Percentiles rank a stretch among this genome's conserved stretches.
Conservation (phyloP, 768 basidiomycete genomes). For the Dioszegia crocea region DNA sequence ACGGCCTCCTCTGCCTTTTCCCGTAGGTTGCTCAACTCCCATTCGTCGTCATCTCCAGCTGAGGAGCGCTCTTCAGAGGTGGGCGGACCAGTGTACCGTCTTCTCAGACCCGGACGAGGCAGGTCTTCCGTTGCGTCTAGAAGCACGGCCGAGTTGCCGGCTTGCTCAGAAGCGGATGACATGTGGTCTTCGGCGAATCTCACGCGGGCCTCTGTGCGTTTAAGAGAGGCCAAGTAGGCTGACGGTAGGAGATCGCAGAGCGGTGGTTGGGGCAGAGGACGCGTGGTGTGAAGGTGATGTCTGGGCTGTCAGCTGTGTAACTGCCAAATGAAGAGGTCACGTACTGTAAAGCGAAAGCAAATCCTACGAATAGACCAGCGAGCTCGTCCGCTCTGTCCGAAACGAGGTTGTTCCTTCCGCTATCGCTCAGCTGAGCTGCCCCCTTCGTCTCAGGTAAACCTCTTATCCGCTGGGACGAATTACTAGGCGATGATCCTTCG, state of each 20-base stretch:
- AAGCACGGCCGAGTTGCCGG: background rate
- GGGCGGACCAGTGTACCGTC: slow-evolving; percentile 34
- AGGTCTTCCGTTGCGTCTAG: background rate
- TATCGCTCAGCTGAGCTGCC: background rate
- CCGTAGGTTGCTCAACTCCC: slow-evolving; percentile 29
- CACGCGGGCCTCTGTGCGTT: slow-evolving; percentile 45
- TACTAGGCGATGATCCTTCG: background rate
- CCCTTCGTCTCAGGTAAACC: background rate
- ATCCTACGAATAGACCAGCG: slow-evolving; percentile 38
- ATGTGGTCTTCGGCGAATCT: slow-evolving; percentile 39
- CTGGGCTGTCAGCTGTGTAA: slow-evolving; percentile 15
- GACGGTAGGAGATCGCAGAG: slow-evolving; percentile 45
- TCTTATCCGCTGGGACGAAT: background rate
- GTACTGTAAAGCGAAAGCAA: slow-evolving; percentile 47
- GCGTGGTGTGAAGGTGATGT: slow-evolving; percentile 40
- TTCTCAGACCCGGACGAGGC: slow-evolving; percentile 27
- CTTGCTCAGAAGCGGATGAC: background rate
- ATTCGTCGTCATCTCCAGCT: slow-evolving; percentile 19
- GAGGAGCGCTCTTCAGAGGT: slow-evolving; percentile 17
- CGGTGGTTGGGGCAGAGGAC: slow-evolving; percentile 43
- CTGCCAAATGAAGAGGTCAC: slow-evolving; percentile 6
- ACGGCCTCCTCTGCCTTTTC: slow-evolving; percentile 36
- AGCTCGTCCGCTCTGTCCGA: slow-evolving; percentile 37
- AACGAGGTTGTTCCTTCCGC: slow-evolving; percentile 6
- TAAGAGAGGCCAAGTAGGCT: slow-evolving; percentile 42